Conservation (phyloP, 2,329 filamentous ascomycete genomes). For the Pseudogymnoascus sp. region DNA sequence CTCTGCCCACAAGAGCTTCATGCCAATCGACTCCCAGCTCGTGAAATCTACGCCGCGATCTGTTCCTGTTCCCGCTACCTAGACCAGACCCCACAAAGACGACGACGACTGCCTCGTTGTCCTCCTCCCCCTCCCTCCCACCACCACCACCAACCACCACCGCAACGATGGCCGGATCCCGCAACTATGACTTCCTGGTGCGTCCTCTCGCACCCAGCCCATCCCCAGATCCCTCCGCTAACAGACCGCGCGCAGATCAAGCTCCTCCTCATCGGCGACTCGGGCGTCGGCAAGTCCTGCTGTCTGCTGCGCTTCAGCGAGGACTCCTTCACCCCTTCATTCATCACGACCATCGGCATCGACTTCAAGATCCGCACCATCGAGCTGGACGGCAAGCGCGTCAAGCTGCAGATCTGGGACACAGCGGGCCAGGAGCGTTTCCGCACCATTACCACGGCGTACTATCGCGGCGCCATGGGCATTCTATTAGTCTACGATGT, state of each 20-base stretch:
- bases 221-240: conserved; percentile 19
- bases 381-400: conserved; percentile 95
- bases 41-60: conserved; percentile 2
- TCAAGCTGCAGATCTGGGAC: conserved; percentile 99
- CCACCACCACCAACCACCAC: background rate
- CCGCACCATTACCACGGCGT: conserved; percentile 96
- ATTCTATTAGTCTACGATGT: conserved; percentile 98
- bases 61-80: conserved; percentile 6
- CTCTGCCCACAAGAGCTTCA: background rate
- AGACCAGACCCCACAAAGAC: conserved; percentile 5
- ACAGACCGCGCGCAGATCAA: conserved; percentile 52
- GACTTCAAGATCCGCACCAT: conserved; percentile 99
- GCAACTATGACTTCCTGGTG: conserved; percentile 99
- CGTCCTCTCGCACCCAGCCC: conserved; percentile 29
- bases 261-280: conserved; percentile 99
- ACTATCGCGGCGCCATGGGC: conserved; percentile 97
- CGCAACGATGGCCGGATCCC: conserved; percentile 77
- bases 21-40: background rate
- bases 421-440: conserved; percentile 97
- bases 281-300: conserved; percentile 99
- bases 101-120: conserved; percentile 2
- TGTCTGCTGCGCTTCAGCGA: conserved; percentile 95
- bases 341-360: conserved; percentile 99
- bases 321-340: conserved; percentile 98
- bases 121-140: background rate